Base-by-base conservation (phyloP, 352 stramenopile genomes). In the Aphanomyces euteiches region DNA sequence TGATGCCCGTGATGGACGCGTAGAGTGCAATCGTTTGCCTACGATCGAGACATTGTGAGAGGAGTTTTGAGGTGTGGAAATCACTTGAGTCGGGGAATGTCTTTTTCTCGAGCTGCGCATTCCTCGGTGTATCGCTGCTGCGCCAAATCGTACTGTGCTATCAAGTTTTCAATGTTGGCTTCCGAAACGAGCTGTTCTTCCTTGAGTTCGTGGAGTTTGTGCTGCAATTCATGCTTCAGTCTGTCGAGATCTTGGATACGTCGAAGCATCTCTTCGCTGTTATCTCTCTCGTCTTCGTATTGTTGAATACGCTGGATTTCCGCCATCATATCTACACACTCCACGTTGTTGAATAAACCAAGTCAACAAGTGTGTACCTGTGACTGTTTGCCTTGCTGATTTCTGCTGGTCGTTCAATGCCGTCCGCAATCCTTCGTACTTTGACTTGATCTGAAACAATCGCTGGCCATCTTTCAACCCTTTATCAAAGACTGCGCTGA, bases 101-200 rank as follows among this genome's bases (percentile, higher is more conserved):
- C 59, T 28, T 56, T 67, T 17, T 56, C 59, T 34, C 59, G 39
- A 12, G 59, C 28, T 7, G 59, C 17, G 59, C 64, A 70, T 39
- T 70, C 64, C 37, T 70, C 64, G 15, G 53, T 34, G 64, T 70
- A 70, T 34, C 47, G 45, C 5, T 53, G 64, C 40, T 70, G 45
- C 3, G 64, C 45, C 19, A 61, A 17, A 19, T 70, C 64, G 34
- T 70, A 70, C 40, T 70, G 37, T 10, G 41, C 21, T 21, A 70
- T 70, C 40, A 70, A 47, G 15, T 61, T 45, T 64, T 70, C 54
- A 21, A 70, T 70, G 54, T 70, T 54, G 12, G 38, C 19, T 53
- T 70, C 47, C 13, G 39, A 61, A 15, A 56, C 54, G 15, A 64
- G 36, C 48, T 70, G 64, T 19, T 63, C 40, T 47, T 70, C 47